phyloP scores from a whole-genome alignment of 2,329 filamentous ascomycete species.

The Furcasterigmium furcatum region DNA sequence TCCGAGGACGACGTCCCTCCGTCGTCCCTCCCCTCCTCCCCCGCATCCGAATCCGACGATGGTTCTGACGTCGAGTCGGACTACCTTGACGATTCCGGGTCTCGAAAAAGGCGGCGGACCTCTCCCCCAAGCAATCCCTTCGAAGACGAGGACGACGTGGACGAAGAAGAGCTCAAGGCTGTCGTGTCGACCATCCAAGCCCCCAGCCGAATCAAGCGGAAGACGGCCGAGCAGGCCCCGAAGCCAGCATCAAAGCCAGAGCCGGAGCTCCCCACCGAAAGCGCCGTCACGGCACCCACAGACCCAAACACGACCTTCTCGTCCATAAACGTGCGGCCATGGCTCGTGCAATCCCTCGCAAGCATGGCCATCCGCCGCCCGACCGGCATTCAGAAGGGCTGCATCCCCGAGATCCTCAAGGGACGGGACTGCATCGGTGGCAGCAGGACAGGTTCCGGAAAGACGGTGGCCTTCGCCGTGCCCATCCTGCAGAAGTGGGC shows the following conservation, averaged over 20 bases:
- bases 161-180: constrained; percentile 25
- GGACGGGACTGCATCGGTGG: constrained; percentile 94
- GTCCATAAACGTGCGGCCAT: constrained; percentile 71
- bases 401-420: constrained; percentile 88
- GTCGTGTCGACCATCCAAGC: constrained; percentile 41
- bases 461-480: constrained; percentile 93
- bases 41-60: constrained; percentile 3
- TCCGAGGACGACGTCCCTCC: constrained; percentile 6
- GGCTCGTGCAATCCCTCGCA: constrained; percentile 78
- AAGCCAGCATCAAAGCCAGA: constrained; percentile 10
- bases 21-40: constrained; percentile 9
- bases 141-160: constrained; percentile 26
- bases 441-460: constrained; percentile 91
- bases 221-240: constrained; percentile 16
- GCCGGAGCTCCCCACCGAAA: constrained; percentile 16
- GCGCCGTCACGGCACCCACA: constrained; percentile 44
- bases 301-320: constrained; percentile 65
- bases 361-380: constrained; percentile 81
- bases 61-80: constrained; percentile 39
- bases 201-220: constrained; percentile 51
- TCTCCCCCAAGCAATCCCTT: constrained; percentile 17
- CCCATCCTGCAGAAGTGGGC: constrained; percentile 94
- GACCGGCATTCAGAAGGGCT: constrained; percentile 88
- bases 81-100: constrained; percentile 39
- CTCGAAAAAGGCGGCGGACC: constrained; percentile 43